Base-by-base conservation (phyloP, 257 asterid genomes). In the Capsicum rhomboideum region DNA sequence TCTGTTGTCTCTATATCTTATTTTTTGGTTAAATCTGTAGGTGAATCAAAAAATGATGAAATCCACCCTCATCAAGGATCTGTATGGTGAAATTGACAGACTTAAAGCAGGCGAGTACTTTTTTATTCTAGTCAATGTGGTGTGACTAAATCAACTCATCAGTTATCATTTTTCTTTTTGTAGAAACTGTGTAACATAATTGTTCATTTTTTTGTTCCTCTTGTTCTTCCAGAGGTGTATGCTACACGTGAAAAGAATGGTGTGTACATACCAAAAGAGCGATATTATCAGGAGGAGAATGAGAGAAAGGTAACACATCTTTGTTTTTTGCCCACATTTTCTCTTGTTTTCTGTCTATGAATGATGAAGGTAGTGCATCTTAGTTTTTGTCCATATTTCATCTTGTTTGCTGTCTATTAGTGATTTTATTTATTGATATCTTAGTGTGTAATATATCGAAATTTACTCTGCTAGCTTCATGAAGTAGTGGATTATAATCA, bases 21-120 rank as follows among this genome's bases (percentile, higher is more conserved):
- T 75, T 26, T 72, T 40, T 69, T 9, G 53, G 34, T 44, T 54
- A 66, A 29, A 37, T 78, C 14, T 89, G 84, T 83, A 93, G 98
- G 96, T 95, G 71, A 95, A 95, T 86, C 98, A 95, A 86, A 95
- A 95, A 85, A 93, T 95, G 98, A 82, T 82, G 85, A 82, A 82
- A 42, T 82, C 85, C 34, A 23, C 82, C 26, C 82, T 26, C 26
- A 69, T 53, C 56, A 49, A 77, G 58, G 82, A 77, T 50, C 63
- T 46, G 40, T 77, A 46, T 54, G 64, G 82, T 54, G 64, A 78
- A 50, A 78, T 78, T 50, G 64, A 50, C 18, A 78, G 63, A 23
- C 63, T 40, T 50, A 46, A 69, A 69, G 78, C 53, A 37, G 78
- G 78, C 13, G 4, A 69, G 78, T 69, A 37, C 78, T 20, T 20